These are phyloP conservation scores for Pseudotulostoma volvatum DNA, from an alignment of 495 filamentous ascomycete species.

Conservation along the genomic window DNA sequence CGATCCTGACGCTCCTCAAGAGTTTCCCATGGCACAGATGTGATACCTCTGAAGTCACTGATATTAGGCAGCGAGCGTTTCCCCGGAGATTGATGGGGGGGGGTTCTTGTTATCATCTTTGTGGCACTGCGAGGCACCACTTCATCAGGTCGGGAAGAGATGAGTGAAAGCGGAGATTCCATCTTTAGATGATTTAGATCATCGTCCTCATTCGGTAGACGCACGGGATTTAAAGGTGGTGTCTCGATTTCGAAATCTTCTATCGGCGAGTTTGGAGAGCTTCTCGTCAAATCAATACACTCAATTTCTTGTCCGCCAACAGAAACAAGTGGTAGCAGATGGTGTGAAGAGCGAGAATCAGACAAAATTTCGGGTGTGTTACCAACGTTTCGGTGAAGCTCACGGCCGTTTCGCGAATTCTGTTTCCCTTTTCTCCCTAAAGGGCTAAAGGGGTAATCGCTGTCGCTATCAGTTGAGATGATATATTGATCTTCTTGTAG, in stretches of 20 bases:
- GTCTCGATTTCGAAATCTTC: constrained; percentile 15
- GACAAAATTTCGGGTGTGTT: background rate
- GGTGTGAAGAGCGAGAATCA: background rate
- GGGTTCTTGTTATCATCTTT: too few species aligned
- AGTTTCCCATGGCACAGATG: constrained; percentile 6
- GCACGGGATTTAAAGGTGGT: constrained; percentile 15
- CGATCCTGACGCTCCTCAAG: constrained; percentile 19
- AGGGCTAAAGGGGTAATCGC: constrained; percentile 2
- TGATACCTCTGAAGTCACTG: constrained; percentile 13
- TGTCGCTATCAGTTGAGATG: constrained; percentile 12
- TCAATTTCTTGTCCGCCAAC: constrained; percentile 2
- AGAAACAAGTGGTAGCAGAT: background rate
- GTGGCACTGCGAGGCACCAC: too few species aligned
- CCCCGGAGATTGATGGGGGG: background rate
- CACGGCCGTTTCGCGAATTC: background rate
- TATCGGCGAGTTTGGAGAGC: constrained; percentile 6
- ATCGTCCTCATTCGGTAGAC: background rate
- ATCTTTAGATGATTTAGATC: background rate
- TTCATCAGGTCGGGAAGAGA: too few species aligned
- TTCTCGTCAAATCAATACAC: constrained; percentile 18
- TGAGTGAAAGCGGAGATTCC: background rate
- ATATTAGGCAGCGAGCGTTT: constrained; percentile 8
- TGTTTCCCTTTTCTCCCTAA: background rate
- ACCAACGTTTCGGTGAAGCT: background rate
- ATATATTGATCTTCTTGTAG: background rate